Base-by-base conservation (phyloP, 164 flowering plant species). In the Vitis labrusca region DNA sequence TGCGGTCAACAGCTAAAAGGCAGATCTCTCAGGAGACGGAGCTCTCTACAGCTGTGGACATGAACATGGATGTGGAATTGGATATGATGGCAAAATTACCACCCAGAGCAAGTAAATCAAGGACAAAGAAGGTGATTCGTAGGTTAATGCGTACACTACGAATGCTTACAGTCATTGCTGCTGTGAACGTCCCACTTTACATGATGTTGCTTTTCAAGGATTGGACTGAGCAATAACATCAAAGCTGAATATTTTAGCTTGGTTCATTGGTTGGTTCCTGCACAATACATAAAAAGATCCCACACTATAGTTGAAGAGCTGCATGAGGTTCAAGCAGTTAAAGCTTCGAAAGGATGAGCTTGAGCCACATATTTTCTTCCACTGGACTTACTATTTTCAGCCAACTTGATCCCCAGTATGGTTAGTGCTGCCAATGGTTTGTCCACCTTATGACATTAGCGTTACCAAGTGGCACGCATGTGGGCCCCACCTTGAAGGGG, bases 161-260 rank as follows among this genome's bases (percentile, higher is more conserved):
- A 59, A 79, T 80, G 78, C 62, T 90, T 59, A 63, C 66, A 32
- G 74, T 85, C 64, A 80, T 94, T 73, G 97, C 95, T 64, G 86
- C 83, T 29, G 84, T 92, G 15, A 91, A 92, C 67, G 75, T 91
- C 52, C 97, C 99, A 44, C 75, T 94, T 12, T 94, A 94, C 76
- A 84, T 92, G 86, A 88, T 94, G 91, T 73, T 94, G 69, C 78
- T 94, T 9, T 89, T 90, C 73, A 92, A 91, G 82, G 99, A 92
- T 69, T 92, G 99, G 99, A 83, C 82, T 65, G 92, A 90, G 56
- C 70, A 78, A 77, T 82, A 74, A 84, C 54, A 50, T 63, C 16
- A n/a, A 29, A 60, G 5, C 30, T 60, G 63, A 60, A 30, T 29
- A 30, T 30, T 2, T 10, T 23, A 32, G 12, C 0, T 29, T 60